Evolutionary conservation across 1,284 basidiomycete genomes (phyloP).

Genomic region (Pholiota adiposa): DNA sequence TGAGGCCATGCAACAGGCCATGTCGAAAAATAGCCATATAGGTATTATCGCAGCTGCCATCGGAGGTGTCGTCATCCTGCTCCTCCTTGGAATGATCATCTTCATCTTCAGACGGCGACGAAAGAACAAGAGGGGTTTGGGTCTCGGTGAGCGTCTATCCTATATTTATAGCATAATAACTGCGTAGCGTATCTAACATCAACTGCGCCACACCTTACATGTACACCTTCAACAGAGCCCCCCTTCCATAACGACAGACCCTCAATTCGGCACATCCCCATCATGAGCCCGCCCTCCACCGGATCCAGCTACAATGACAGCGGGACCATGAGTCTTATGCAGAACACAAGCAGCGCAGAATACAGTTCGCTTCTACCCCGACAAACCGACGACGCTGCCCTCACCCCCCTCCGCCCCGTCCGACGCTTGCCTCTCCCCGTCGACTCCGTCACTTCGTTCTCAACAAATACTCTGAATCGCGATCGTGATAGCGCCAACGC

Average conservation of each 20-base stretch:
- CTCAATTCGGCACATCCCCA: constrained; percentile 4
- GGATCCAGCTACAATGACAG: not conserved
- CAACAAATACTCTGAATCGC: too few relatives aligned
- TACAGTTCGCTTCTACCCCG: not conserved
- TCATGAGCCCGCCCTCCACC: not conserved
- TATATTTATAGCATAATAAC: too few relatives aligned
- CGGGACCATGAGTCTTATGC: not conserved
- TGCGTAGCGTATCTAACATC: too few relatives aligned
- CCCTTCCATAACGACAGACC: constrained; percentile 7
- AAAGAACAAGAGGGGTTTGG: constrained; percentile 1
- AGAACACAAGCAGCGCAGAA: not conserved
- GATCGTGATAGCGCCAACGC: not conserved
- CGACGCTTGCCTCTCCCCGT: not conserved
- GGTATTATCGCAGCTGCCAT: constrained; percentile 8
- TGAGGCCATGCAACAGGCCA: not conserved
- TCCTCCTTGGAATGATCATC: constrained; percentile 11
- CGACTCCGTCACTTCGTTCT: too few relatives aligned
- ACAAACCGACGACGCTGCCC: not conserved
- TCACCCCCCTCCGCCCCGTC: not conserved
- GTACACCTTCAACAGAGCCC: too few relatives aligned
- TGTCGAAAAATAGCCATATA: constrained; percentile 2
- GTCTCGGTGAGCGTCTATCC: not conserved
- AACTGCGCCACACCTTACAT: too few relatives aligned
- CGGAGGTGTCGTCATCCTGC: constrained; percentile 5
- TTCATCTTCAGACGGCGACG: constrained; percentile 7